Base-by-base conservation (phyloP, 1,139 yeast genomes). In the Saccharomyces hybrid region DNA sequence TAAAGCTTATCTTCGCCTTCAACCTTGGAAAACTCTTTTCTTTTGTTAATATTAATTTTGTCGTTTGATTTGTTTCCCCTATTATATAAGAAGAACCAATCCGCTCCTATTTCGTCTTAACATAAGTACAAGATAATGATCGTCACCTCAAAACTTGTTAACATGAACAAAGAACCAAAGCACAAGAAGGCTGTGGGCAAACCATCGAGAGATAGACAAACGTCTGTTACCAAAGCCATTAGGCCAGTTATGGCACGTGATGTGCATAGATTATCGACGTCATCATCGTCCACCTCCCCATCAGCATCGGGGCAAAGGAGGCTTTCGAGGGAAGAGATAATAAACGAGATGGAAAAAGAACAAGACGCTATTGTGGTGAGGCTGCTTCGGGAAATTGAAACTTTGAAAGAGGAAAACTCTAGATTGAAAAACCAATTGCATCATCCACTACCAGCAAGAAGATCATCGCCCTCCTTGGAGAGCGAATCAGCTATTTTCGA, bases 311-410 rank as follows among this genome's bases (percentile, higher is more conserved):
- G 23, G 23, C 23, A 19, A 19, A 19, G 23, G 23, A 19, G 23
- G 23, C 23, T 19, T 19, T 19, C 23, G 23, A 19, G 23, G 23
- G 23, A 19, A 19, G 23, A 19, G 23, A 19, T 19, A 19, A 19
- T 19, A 19, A 19, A 19, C 23, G 23, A 78, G 55, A 81, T 83
- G 86, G 88, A 83, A 62, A 75, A 81, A 54, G 87, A 83, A 62
- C 87, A 83, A 63, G 87, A 83, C 62, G 84, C 83, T 3, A 79
- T 82, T 42, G 87, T 82, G 14, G 68, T 82, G 59, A 79, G 76
- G 61, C 68, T 83, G 47, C 77, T 81, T 78, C 76, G 75, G 59
- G 86, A 83, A 60, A 81, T 82, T 46, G 76, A 76, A 26, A 58
- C 59, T 9, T 69, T 83, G 54, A 78, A 77, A 59, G 80, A 78